Evolutionary conservation across 306 rosid genomes (phyloP).

Genomic region (Quercus aquifolioides): DNA sequence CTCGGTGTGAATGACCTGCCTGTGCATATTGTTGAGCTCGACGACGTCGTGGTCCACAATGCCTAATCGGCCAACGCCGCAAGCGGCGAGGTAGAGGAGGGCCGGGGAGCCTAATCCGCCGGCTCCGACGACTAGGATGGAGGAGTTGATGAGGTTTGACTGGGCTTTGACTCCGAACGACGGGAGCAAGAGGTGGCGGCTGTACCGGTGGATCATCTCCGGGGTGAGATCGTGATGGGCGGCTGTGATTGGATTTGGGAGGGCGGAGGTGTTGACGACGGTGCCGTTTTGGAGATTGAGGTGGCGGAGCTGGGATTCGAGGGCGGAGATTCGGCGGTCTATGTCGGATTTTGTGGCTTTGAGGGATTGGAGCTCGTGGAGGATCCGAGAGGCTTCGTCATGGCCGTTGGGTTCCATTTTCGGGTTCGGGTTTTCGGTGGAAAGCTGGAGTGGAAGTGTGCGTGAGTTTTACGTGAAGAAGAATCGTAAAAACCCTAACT

Average conservation of each 20-base stretch:
- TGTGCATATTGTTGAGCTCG: slow-evolving; percentile 94
- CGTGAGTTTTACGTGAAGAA: not conserved
- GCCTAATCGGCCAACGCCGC: slow-evolving; percentile 89
- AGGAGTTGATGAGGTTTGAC: slow-evolving; percentile 68
- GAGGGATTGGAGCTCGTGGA: slow-evolving; percentile 48
- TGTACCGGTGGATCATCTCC: slow-evolving; percentile 79
- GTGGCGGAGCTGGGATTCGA: slow-evolving; percentile 58
- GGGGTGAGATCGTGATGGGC: slow-evolving; percentile 48
- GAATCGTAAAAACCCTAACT: not conserved
- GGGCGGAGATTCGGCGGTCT: slow-evolving; percentile 58
- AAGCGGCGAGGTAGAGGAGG: slow-evolving; percentile 79
- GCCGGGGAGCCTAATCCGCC: slow-evolving; percentile 98
- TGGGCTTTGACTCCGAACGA: slow-evolving; percentile 93
- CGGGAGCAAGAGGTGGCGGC: slow-evolving; percentile 94
- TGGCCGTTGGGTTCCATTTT: slow-evolving; percentile 33
- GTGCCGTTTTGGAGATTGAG: slow-evolving; percentile 35
- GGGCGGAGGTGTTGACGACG: slow-evolving; percentile 31
- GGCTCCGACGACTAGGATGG: slow-evolving; percentile 88
- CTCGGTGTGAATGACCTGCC: slow-evolving; percentile 95
- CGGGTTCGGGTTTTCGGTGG: not conserved
- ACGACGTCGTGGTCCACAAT: slow-evolving; percentile 89
- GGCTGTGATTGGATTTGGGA: slow-evolving; percentile 14
- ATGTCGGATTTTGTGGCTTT: slow-evolving; percentile 47
- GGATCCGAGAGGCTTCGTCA: slow-evolving; percentile 44
- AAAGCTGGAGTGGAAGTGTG: not conserved